Conservation (phyloP, 1,284 basidiomycete genomes). For the Leccinum fuscescens region DNA sequence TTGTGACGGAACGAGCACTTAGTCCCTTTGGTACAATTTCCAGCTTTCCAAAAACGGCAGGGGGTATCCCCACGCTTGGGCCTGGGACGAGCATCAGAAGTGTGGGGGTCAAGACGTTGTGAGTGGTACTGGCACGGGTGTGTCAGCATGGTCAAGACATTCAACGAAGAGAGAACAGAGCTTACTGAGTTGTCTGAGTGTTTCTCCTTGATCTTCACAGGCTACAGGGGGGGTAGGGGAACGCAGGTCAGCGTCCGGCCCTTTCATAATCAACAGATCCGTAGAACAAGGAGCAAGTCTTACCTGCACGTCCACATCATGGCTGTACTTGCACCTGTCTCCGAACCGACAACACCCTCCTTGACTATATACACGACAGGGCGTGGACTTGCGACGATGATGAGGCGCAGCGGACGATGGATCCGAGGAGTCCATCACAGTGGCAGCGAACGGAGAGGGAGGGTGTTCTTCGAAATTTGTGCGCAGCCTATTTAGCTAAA, state of each 20-base stretch:
- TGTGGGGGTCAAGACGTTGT: not conserved
- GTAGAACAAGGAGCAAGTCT: not conserved
- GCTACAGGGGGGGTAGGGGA: not conserved
- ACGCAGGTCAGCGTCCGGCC: not conserved
- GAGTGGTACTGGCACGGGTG: not conserved
- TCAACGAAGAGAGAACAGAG: not conserved
- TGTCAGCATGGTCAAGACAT: not conserved
- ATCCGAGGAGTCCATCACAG: not conserved
- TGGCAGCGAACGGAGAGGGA: not conserved
- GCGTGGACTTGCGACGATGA: not conserved
- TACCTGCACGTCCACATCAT: not conserved
- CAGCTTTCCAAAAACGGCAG: constrained; percentile 33
- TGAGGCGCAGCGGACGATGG: not conserved
- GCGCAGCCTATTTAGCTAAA: not conserved
- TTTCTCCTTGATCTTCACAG: not conserved
- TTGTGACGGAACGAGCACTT: constrained; percentile 28
- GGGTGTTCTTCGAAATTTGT: not conserved
- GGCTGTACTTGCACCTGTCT: not conserved
- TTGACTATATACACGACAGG: not conserved
- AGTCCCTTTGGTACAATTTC: constrained; percentile 29
- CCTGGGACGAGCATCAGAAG: constrained; percentile 16
- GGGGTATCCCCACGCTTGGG: constrained; percentile 20
- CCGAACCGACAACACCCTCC: not conserved
- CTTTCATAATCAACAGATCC: not conserved
- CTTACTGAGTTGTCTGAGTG: not conserved